A percentile compares a stretch with the other conserved stretches of the same genome.
These are phyloP conservation scores for Trichoderma guizhouense DNA, from an alignment of 2,329 filamentous ascomycete species.

Conservation along the genomic window DNA sequence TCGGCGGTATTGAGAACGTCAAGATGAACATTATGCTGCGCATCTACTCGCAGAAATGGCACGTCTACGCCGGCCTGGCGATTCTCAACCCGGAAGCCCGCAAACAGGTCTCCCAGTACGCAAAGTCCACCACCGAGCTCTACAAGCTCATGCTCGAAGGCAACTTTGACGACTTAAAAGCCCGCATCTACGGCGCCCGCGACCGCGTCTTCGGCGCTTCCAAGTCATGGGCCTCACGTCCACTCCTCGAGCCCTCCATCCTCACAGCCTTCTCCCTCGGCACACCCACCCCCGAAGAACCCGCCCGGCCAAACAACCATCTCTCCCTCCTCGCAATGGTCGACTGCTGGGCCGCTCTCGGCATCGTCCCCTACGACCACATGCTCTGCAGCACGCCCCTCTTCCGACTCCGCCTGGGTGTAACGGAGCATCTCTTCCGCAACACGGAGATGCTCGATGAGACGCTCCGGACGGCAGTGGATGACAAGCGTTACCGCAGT, in stretches of 20 bases:
- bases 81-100: slow-evolving; percentile 93
- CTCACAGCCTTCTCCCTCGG: slow-evolving; percentile 87
- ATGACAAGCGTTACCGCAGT: slow-evolving; percentile 87
- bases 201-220: slow-evolving; percentile 70
- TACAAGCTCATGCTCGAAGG: slow-evolving; percentile 97
- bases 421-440: slow-evolving; percentile 94
- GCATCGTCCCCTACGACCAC: slow-evolving; percentile 95
- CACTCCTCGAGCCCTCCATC: slow-evolving; percentile 76
- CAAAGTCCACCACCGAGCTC: slow-evolving; percentile 83
- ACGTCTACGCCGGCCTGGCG: slow-evolving; percentile 95
- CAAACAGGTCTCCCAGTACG: slow-evolving; percentile 92
- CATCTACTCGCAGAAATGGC: slow-evolving; percentile 99
- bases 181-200: slow-evolving; percentile 61
- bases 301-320: slow-evolving; percentile 79
- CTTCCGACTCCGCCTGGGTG: slow-evolving; percentile 93
- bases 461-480: slow-evolving; percentile 77
- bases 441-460: slow-evolving; percentile 78
- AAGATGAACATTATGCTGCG: slow-evolving; percentile 98
- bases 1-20: slow-evolving; percentile 97
- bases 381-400: slow-evolving; percentile 99
- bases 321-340: slow-evolving; percentile 93
- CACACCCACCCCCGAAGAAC: slow-evolving; percentile 54
- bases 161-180: slow-evolving; percentile 68
- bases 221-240: slow-evolving; percentile 55
- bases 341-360: slow-evolving; percentile 93